Evolutionary conservation across 306 rosid genomes (phyloP).

Genomic region (Canavalia gladiata): DNA sequence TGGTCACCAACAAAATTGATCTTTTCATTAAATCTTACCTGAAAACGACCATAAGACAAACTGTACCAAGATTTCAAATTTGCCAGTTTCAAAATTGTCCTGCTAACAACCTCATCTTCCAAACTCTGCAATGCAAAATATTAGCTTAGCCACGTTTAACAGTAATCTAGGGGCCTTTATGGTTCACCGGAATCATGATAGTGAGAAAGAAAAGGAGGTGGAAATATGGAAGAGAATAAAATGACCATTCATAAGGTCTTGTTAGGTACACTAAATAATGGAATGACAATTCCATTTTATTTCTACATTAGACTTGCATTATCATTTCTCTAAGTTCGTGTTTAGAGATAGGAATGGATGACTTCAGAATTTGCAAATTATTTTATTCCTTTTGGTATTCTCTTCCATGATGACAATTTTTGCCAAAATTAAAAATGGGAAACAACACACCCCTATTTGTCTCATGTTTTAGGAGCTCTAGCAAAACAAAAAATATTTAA

Average conservation of each 20-base stretch:
- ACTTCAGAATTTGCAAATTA: constrained; percentile 15
- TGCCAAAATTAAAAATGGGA: background rate
- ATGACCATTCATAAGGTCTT: constrained; percentile 8
- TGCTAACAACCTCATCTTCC: constrained; percentile 96
- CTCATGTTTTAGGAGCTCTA: constrained; percentile 32
- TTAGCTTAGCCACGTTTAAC: constrained; percentile 34
- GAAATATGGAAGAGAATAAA: constrained; percentile 19
- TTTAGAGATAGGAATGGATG: constrained; percentile 17
- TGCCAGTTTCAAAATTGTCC: constrained; percentile 82
- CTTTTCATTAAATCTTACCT: constrained; percentile 60
- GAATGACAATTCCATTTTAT: constrained; percentile 21
- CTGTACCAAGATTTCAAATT: constrained; percentile 93
- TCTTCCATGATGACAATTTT: constrained; percentile 22
- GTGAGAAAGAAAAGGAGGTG: constrained; percentile 13
- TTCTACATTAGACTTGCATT: constrained; percentile 1
- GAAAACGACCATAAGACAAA: constrained; percentile 95
- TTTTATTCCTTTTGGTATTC: background rate
- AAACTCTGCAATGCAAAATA: constrained; percentile 73
- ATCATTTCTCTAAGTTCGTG: constrained; percentile 27
- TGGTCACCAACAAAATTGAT: constrained; percentile 2
- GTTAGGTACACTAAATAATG: constrained; percentile 24
- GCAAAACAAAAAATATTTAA: constrained; percentile 1
- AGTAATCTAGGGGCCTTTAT: constrained; percentile 19
- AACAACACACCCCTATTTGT: background rate
- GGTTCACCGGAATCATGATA: constrained; percentile 30